Percentiles rank a stretch among this genome's conserved stretches.
phyloP scores from a whole-genome alignment of 169 alveolate species.

The Perkinsus marinus region DNA sequence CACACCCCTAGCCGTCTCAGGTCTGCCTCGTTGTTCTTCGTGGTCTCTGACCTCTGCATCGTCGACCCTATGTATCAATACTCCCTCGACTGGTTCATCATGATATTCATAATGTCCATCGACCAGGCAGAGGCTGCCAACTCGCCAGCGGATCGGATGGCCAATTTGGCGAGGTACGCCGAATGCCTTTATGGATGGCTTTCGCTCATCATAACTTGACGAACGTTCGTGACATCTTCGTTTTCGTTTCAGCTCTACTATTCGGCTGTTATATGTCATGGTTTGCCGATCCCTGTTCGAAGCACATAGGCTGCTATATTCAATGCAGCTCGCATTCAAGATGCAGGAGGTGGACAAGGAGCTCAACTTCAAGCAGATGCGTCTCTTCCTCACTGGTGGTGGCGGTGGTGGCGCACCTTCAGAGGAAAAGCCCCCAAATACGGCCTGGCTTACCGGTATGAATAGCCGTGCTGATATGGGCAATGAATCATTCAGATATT shows the following conservation, averaged over 20 bases:
- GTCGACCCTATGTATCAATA: constrained; percentile 82
- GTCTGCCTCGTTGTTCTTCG: constrained; percentile 63
- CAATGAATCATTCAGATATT: constrained; percentile 14
- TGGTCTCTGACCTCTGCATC: constrained; percentile 62
- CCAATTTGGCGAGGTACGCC: not conserved
- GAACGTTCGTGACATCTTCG: no score
- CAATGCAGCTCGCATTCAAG: constrained; percentile 61
- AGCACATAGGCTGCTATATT: constrained; percentile 63
- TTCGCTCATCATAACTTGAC: no score
- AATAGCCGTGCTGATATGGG: not conserved
- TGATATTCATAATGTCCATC: constrained; percentile 59
- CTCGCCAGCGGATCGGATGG: not conserved
- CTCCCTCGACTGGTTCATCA: constrained; percentile 65
- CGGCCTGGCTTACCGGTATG: not conserved
- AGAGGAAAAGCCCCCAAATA: constrained; percentile 1
- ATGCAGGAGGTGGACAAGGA: constrained; percentile 44
- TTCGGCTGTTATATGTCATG: constrained; percentile 44
- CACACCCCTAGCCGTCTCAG: not conserved
- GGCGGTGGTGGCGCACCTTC: constrained; percentile 1
- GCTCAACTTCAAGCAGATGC: constrained; percentile 26
- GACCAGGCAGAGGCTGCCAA: constrained; percentile 8
- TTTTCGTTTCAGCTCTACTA: not conserved
- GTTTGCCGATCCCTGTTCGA: constrained; percentile 74
- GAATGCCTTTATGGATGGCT: no score
- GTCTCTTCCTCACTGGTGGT: constrained; percentile 16